A percentile compares a stretch with the other conserved stretches of the same genome.
Evolutionary conservation across 2,329 filamentous ascomycete species (phyloP).

Genomic region (Pseudocercospora musae): DNA sequence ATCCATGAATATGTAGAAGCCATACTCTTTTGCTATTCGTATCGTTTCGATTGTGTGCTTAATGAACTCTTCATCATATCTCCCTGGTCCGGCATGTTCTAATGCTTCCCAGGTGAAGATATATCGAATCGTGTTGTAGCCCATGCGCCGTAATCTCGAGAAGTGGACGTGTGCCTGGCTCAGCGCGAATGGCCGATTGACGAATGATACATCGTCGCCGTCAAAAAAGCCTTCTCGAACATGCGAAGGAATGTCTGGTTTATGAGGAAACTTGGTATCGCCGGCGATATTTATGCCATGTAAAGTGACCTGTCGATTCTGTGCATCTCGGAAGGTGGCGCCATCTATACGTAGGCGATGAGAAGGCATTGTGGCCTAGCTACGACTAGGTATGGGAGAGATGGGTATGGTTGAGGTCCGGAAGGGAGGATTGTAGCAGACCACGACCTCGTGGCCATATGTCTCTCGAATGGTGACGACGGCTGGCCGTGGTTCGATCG

Average conservation of each 20-base stretch:
- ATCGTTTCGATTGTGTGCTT: conserved; percentile 83
- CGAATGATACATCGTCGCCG: conserved; percentile 86
- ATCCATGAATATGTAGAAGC: conserved; percentile 97
- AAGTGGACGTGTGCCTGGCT: conserved; percentile 86
- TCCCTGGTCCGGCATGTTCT: conserved; percentile 83
- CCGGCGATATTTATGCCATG: conserved; percentile 92
- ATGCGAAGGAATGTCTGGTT: conserved; percentile 78
- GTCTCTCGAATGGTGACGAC: background rate
- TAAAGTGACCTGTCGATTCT: conserved; percentile 81
- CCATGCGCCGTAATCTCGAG: conserved; percentile 76
- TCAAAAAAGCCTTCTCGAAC: conserved; percentile 79
- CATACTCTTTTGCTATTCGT: conserved; percentile 79
- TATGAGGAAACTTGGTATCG: conserved; percentile 84
- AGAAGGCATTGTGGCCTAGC: conserved; percentile 14
- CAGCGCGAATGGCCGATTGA: conserved; percentile 76
- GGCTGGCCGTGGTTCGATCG: background rate
- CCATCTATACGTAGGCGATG: conserved; percentile 76
- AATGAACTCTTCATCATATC: conserved; percentile 92
- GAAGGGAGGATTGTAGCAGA: background rate
- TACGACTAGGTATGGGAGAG: background rate
- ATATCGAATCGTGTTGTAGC: conserved; percentile 95
- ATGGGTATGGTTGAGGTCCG: background rate
- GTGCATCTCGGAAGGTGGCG: conserved; percentile 73
- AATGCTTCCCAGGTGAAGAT: conserved; percentile 99
- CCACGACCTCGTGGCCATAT: conserved; percentile 2